A percentile compares a stretch with the other conserved stretches of the same genome.
Conservation (phyloP, 495 filamentous ascomycete genomes). For the Cercophora samala region DNA sequence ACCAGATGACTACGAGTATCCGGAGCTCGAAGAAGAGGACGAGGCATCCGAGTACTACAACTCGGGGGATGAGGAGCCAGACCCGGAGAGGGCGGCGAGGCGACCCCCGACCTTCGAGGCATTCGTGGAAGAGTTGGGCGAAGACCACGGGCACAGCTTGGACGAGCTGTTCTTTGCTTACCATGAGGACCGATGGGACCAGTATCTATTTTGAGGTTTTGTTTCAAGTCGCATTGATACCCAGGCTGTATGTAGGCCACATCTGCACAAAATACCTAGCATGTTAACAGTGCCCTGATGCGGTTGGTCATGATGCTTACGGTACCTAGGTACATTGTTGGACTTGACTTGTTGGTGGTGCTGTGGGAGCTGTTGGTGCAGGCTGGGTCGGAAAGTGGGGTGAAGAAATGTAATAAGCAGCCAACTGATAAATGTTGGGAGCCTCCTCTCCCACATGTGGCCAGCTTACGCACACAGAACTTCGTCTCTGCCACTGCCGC, state of each 20-base stretch:
- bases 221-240: neutral
- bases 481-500: neutral
- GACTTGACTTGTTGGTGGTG: neutral
- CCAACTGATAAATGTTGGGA: neutral
- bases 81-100: conserved; percentile 33
- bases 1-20: conserved; percentile 21
- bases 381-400: neutral
- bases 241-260: neutral
- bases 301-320: neutral
- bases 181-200: conserved; percentile 38
- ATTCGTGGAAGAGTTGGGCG: conserved; percentile 31
- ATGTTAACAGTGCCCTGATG: neutral
- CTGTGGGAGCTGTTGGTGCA: neutral
- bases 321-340: no score
- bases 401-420: neutral
- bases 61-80: conserved; percentile 33
- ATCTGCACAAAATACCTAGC: neutral
- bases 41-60: conserved; percentile 39
- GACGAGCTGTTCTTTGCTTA: conserved; percentile 37
- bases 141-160: conserved; percentile 34
- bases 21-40: conserved; percentile 37
- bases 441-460: neutral
- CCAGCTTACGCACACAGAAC: neutral
- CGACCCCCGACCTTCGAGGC: conserved; percentile 32
- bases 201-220: conserved; percentile 31